phyloP scores from a whole-genome alignment of 495 filamentous ascomycete genomes.

The Viridothelium virens region DNA sequence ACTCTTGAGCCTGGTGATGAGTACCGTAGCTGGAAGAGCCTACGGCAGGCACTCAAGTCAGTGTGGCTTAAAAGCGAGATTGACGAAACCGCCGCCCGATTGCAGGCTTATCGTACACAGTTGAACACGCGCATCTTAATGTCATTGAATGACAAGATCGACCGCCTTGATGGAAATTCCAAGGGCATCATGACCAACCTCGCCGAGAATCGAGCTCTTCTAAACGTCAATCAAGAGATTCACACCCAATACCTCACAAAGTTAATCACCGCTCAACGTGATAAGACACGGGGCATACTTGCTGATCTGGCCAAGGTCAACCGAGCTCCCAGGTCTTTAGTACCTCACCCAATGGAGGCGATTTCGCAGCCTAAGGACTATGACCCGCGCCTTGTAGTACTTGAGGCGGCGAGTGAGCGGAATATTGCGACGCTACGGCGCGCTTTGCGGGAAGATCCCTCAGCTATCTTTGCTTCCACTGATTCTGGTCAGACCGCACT shows the following conservation, averaged over 20 bases:
- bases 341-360: not conserved
- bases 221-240: not conserved
- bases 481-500: not conserved
- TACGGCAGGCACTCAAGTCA: not conserved
- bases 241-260: not conserved
- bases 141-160: not conserved
- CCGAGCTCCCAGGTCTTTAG: not conserved
- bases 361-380: not conserved
- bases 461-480: not conserved
- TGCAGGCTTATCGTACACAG: not conserved
- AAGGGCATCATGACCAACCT: not conserved
- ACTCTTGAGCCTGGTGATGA: not conserved
- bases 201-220: not conserved
- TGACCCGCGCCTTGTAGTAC: not conserved
- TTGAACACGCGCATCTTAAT: not conserved
- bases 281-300: not conserved
- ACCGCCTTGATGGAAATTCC: not conserved
- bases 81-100: not conserved
- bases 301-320: not conserved
- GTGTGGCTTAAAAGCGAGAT: not conserved
- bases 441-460: not conserved
- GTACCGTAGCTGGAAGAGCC: not conserved
- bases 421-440: not conserved
- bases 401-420: not conserved
- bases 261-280: not conserved